Base-by-base conservation (phyloP, 176 grass and related monocot species). In the Musa acuminata region DNA sequence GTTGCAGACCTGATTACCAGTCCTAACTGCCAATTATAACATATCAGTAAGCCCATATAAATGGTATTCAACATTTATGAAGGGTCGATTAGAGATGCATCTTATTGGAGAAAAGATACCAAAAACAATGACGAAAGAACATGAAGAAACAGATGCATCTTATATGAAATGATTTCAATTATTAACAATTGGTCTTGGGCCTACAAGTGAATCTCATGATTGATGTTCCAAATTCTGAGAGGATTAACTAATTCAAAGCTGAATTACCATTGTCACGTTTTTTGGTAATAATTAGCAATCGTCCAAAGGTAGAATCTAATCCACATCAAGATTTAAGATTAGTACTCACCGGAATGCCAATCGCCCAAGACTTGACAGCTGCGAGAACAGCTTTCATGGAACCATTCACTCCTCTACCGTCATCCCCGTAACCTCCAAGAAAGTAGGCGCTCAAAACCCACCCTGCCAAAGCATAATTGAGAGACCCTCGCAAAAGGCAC, bases 391-490 rank as follows among this genome's bases (percentile, higher is more conserved):
- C 95, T 8, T 76, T 89, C 3, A 67, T 84, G 1, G 80, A 86
- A 16, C 91, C 95, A 80, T 86, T 94, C 73, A 82, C 51, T 80
- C 95, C 95, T 80, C 87, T 99, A 0, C 84, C 95, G 50, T 94
- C 91, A 79, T 99, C 88, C 2, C 91, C 88, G 75, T 91, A 94
- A 73, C 78, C 91, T 72, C 91, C 90, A 54, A 99, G 84, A 73
- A 99, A 60, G 78, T 94, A 99, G 49, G 86, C 88, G 77, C 88
- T 84, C 10, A 99, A 82, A 62, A 99, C 52, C 95, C 95, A 99
- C 26, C 95, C 90, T 93, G 73, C 74, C 70, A n/a, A 80, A 75
- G 17, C 48, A 82, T 22, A 24, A 67, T 23, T 3, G 68, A 14
- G 69, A 73, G 9, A 35, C 72, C 14, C 24, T 13, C 58, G 22